Base-by-base conservation (phyloP, 441 rosid species). In the Croton laevigatus region DNA sequence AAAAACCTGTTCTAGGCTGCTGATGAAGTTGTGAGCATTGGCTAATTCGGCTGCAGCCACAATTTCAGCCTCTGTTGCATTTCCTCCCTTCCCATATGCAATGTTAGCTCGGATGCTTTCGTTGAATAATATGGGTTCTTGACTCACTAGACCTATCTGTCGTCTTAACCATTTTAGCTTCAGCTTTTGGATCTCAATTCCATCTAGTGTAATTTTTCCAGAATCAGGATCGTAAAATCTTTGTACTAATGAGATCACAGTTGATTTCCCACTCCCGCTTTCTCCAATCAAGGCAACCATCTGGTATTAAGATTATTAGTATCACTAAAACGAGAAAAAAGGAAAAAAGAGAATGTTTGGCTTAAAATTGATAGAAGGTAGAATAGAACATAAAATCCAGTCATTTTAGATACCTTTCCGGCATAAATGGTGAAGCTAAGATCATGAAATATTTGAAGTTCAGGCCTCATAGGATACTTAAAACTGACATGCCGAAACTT, bases 281-380 rank as follows among this genome's bases (percentile, higher is more conserved):
- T 88, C 96, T 73, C 94, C 97, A 27, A 92, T 94, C 73, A 88
- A 65, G 72, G 94, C 94, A 62, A 87, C 84, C 20, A 85, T 82
- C 96, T 90, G 86, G 53, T 66, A 64, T 17, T 6, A 27, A 45
- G 8, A 58, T 45, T 17, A 12, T 51, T 5, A 36, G 14, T 44
- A 34, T 57, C 61, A 27, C 22, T 27, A 22, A 46, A 5, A 14
- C 4, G n/a, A 16, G 8, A 27, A 27, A 27, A 27, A 27, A 27
- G 1, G 2, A 27, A 27, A 27, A 27, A 27, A 12, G 16, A 8
- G 5, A 0, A 48, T 48, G 19, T 2, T 34, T 59, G 37, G n/a
- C 36, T 6, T 22, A 20, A 62, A 62, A 62, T n/a, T 37, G 4
- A 8, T 27, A 27, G 17, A 1, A 46, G 22, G 22, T 34, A 59